phyloP scores from a whole-genome alignment of 2,329 filamentous ascomycete genomes.

The Aspergillus texensis region DNA sequence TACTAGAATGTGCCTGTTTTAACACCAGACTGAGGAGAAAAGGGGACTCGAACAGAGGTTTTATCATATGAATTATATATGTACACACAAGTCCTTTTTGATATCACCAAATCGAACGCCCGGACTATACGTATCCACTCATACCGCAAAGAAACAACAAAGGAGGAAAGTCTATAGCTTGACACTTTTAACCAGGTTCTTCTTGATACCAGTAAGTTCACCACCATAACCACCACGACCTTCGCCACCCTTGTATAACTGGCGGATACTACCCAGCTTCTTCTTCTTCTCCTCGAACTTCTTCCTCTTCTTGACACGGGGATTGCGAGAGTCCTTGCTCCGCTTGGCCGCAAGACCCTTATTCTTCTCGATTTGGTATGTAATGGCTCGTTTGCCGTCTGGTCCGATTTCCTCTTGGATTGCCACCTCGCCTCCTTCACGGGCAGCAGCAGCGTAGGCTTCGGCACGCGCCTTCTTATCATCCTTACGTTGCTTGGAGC shows the following conservation, averaged over 20 bases:
- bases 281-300: constrained; percentile 97
- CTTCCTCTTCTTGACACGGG: constrained; percentile 96
- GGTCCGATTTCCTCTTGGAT: constrained; percentile 70
- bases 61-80: constrained; percentile 23
- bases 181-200: constrained; percentile 85
- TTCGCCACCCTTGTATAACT: constrained; percentile 83
- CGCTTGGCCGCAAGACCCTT: constrained; percentile 88
- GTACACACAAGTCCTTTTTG: constrained; percentile 27
- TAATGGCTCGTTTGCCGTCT: constrained; percentile 90
- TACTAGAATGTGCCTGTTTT: neutral
- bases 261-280: constrained; percentile 86
- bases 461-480: constrained; percentile 71
- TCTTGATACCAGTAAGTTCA: constrained; percentile 95
- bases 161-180: constrained; percentile 65
- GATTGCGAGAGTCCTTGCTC: constrained; percentile 93
- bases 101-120: constrained; percentile 24
- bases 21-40: neutral
- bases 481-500: constrained; percentile 61
- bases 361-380: constrained; percentile 95
- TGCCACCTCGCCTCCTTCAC: constrained; percentile 62
- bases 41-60: neutral
- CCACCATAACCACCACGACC: constrained; percentile 84
- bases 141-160: constrained; percentile 17
- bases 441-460: constrained; percentile 57
- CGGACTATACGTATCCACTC: constrained; percentile 18